Evolutionary conservation across 805 yeast species (phyloP), one percentile per base, ranked within the genome.

Genomic region (Saccharomyces jurei): DNA sequence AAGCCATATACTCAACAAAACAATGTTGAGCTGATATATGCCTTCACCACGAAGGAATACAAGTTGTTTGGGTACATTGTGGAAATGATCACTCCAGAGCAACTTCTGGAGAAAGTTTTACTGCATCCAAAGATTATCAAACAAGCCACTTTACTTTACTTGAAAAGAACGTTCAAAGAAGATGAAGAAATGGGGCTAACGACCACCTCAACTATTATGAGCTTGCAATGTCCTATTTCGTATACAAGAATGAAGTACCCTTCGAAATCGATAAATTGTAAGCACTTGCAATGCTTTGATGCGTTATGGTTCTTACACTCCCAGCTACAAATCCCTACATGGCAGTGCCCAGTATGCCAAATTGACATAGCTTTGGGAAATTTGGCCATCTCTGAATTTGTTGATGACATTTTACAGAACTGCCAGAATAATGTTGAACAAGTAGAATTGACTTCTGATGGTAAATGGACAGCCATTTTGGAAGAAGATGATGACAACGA

Each of bases 221-320:
- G 89, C 17, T 73, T 94, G 55, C 81, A 80, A 58, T 91, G 96
- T 65, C 97, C 97, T 0, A 74, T 91, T 5, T 81, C 94, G 1
- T 84, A 81, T 63, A 76, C 81, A 8, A 77, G 87, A 54, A 85
- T 94, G 78, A 73, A 75, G 53, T 69, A 78, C 52, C 98, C 99
- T 0, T 81, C 83, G 1, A 80, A 89, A 59, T 82, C 96, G 1
- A 71, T 77, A 1, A 74, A 70, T 49, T 94, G 99, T 71, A 73
- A 78, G 36, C 99, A 94, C 70, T 71, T 89, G 14, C 92, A 87
- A 63, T 91, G 98, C 66, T 89, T 91, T 67, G 99, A 94, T 70
- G 91, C 88, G 0, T 68, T 77, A 36, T 81, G 87, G 48, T 94
- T 80, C 64, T 61, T 94, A 9, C 80, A 82, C 63, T 76, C 90